Conservation (phyloP, 495 filamentous ascomycete species). For the Aspergillus heteromorphus region DNA sequence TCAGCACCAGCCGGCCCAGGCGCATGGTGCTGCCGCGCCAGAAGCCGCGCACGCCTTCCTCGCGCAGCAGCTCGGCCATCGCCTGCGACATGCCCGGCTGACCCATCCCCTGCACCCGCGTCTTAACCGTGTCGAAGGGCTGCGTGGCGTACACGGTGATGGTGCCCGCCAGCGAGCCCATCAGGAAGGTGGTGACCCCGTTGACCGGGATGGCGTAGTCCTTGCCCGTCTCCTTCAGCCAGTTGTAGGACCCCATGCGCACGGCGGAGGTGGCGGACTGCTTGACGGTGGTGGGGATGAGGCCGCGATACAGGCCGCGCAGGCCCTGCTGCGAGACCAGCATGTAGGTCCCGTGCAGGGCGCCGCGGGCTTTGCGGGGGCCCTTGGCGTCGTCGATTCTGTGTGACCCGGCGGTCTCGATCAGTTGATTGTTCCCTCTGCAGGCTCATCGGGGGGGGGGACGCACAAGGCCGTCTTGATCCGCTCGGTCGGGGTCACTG, state of each 20-base stretch:
- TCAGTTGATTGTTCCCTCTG: no score
- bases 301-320: constrained; percentile 53
- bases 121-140: constrained; percentile 66
- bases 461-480: constrained; percentile 60
- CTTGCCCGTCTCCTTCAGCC: constrained; percentile 56
- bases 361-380: constrained; percentile 44
- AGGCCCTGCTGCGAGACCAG: constrained; percentile 48
- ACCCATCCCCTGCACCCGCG: constrained; percentile 51
- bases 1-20: constrained; percentile 55
- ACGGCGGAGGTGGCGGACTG: constrained; percentile 60
- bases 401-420: no score
- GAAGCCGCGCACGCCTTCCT: constrained; percentile 55
- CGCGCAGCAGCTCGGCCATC: constrained; percentile 41
- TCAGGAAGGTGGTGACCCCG: constrained; percentile 51
- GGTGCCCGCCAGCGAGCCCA: constrained; percentile 54
- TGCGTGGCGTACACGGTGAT: constrained; percentile 59
- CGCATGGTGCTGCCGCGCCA: constrained; percentile 68
- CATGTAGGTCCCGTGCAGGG: constrained; percentile 43
- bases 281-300: constrained; percentile 60
- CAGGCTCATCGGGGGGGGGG: no score
- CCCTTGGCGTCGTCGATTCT: constrained; percentile 59
- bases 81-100: constrained; percentile 49
- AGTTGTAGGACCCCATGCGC: constrained; percentile 62
- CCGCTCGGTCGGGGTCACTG: constrained; percentile 61
- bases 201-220: constrained; percentile 34